A percentile compares a stretch with the other conserved stretches of the same genome.
phyloP scores from a whole-genome alignment of 495 filamentous ascomycete species.

The Xylaria flabelliformis region DNA sequence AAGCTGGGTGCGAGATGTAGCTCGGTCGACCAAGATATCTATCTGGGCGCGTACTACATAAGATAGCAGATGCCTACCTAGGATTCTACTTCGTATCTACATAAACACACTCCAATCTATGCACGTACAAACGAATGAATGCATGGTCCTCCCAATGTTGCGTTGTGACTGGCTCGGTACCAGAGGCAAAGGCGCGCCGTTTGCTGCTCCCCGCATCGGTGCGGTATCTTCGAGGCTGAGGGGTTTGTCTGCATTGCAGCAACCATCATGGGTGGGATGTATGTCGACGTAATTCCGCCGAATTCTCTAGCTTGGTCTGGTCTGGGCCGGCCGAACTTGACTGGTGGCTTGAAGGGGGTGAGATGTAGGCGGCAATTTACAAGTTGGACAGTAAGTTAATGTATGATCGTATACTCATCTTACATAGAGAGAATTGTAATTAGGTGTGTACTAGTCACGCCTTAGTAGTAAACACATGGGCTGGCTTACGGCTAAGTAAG shows the following conservation, averaged over 20 bases:
- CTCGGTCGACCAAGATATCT: background rate
- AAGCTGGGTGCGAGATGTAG: background rate
- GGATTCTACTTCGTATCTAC: background rate
- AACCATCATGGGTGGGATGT: background rate
- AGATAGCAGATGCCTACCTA: slow-evolving; percentile 1
- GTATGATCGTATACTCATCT: background rate
- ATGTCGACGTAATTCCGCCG: background rate
- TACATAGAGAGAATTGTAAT: background rate
- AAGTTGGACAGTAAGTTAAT: background rate
- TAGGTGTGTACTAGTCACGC: background rate
- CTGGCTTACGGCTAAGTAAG: background rate
- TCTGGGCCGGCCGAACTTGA: background rate
- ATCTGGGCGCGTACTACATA: background rate
- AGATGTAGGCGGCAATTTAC: background rate
- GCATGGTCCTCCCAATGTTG: background rate
- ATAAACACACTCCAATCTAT: background rate
- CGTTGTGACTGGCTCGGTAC: slow-evolving; percentile 6
- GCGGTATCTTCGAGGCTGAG: background rate
- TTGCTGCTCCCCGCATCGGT: background rate
- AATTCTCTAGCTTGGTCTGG: background rate
- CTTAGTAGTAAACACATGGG: background rate
- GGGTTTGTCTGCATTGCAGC: slow-evolving; percentile 1
- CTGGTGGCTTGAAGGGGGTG: background rate
- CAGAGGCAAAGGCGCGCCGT: background rate
- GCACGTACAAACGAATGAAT: background rate